Conservation (phyloP, 176 grass and related monocot genomes). For the Aegilops sharonensis region DNA sequence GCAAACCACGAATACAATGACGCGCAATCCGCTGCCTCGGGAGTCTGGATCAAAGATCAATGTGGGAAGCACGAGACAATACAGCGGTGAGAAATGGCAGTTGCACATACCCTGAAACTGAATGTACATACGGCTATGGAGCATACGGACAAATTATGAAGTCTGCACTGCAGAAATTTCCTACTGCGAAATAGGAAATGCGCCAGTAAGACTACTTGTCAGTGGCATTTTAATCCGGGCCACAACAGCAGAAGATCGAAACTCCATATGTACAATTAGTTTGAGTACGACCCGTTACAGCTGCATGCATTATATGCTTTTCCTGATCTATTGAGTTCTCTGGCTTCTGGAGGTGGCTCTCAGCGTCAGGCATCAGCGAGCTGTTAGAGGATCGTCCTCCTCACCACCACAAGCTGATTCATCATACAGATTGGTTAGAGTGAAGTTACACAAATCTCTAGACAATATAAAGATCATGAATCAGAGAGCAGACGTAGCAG, state of each 20-base stretch:
- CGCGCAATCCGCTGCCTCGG: neutral
- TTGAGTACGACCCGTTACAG: neutral
- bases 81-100: neutral
- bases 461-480: neutral
- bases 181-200: neutral
- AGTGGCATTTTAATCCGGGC: slow-evolving; percentile 14
- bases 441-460: slow-evolving; percentile 13
- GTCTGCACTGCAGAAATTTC: neutral
- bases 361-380: slow-evolving; percentile 10
- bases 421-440: neutral
- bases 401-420: slow-evolving; percentile 53
- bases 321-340: neutral
- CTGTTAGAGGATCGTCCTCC: slow-evolving; percentile 44
- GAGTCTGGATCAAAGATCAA: neutral
- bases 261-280: slow-evolving; percentile 27
- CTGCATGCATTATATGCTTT: neutral
- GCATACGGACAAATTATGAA: neutral
- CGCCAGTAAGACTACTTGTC: neutral
- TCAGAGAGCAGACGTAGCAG: neutral
- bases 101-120: neutral
- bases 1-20: neutral
- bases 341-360: neutral
- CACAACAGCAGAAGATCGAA: neutral
- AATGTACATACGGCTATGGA: slow-evolving; percentile 1
- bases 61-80: neutral